Conservation (phyloP, 345 rosid genomes). For the Eucalyptus decipiens region DNA sequence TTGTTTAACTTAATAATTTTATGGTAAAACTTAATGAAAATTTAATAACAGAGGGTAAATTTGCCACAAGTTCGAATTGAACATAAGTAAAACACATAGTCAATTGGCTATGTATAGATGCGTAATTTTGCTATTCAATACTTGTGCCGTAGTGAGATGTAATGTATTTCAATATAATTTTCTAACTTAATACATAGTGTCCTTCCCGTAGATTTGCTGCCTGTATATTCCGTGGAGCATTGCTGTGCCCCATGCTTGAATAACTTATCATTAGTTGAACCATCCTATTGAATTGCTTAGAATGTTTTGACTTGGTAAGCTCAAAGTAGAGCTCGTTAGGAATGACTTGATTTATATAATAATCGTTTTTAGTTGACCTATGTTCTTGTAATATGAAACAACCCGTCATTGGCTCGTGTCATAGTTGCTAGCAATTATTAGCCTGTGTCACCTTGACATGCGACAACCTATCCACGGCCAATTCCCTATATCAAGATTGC, state of each 20-base stretch:
- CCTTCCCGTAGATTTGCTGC: background rate
- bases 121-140: background rate
- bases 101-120: background rate
- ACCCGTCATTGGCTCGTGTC: background rate
- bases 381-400: background rate
- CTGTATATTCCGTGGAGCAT: background rate
- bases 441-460: background rate
- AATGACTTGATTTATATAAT: background rate
- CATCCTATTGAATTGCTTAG: background rate
- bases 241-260: background rate
- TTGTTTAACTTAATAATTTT: too few relatives aligned
- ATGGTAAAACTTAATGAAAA: too few relatives aligned
- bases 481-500: background rate
- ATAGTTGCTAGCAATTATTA: background rate
- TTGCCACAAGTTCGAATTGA: background rate
- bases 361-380: background rate
- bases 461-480: background rate
- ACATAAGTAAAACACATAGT: background rate
- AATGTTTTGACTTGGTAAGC: background rate
- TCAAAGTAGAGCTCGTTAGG: background rate
- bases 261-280: background rate
- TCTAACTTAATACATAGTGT: background rate
- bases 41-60: too few relatives aligned
- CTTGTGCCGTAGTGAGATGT: background rate
- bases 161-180: background rate